Base-by-base conservation (phyloP, 371 early-diverging fungal genomes). In the Conidiobolus incongruus region DNA sequence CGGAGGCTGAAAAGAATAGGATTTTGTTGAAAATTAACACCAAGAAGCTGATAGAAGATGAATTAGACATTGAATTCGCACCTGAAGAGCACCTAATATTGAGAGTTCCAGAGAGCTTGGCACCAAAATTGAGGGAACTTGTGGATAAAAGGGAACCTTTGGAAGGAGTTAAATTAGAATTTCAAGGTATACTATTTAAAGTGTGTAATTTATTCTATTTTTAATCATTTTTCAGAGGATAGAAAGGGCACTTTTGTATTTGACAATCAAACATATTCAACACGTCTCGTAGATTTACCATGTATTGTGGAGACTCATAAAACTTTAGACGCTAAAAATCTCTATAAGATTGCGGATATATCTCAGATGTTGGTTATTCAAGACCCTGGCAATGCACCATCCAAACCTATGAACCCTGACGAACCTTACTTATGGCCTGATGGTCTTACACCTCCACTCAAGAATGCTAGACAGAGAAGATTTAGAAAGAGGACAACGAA, bases 271-370 rank as follows among this genome's bases (percentile, higher is more conserved):
- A 52, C 52, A 10, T 80, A 77, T 40, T 51, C 62, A 10, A 70
- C 77, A 13, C 70, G 63, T 28, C 61, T 96, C 22, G 83, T 92
- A 2, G 93, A 91, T 59, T 55, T 97, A 45, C 99, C 99, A 13
- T 88, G 85, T 0, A 85, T 99, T 45, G 77, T 91, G 19, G 98
- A 99, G 59, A 73, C 94, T 5, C 93, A 93, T 48, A 88, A 94
- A 54, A 91, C 93, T 0, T 58, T 83, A 4, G 93, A 98, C 49
- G 80, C 80, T 44, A 91, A 91, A 52, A 94, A 93, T 53, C 69
- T 91, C 49, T 86, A 85, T 54, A 99, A 99, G 61, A 75, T 93
- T n/a, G 88, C 86, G 10, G 98, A 98, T 51, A 80, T 95, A n/a
- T 85, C 77, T 4, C 96, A 90, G 69, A 76, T 76, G 76, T 51